Conservation (phyloP, 176 grass and related monocot genomes). For the Bonia amplexicaulis region DNA sequence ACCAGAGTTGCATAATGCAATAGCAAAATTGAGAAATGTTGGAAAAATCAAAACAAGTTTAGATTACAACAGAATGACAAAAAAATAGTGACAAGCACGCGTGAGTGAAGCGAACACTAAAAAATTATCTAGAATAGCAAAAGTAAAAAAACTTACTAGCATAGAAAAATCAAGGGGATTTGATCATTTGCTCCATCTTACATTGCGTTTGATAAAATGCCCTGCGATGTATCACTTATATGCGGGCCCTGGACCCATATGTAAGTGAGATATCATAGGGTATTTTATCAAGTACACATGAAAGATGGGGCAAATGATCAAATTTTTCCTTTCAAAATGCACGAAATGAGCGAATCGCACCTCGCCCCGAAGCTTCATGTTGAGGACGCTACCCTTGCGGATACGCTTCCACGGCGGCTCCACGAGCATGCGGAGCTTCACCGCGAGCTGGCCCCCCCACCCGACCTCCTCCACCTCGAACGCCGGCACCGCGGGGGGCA, state of each 20-base stretch:
- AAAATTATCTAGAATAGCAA: background rate
- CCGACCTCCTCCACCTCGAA: conserved; percentile 45
- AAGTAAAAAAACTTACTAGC: background rate
- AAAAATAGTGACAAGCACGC: background rate
- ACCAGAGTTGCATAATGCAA: background rate
- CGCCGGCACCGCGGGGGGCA: conserved; percentile 1
- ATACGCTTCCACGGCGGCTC: conserved; percentile 77
- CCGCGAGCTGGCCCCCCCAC: conserved; percentile 64
- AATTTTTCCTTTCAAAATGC: background rate
- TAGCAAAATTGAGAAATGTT: background rate
- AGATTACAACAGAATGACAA: conserved; percentile 8
- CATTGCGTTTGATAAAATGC: no score
- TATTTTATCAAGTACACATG: no score
- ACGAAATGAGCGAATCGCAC: conserved; percentile 30
- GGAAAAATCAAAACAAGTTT: background rate
- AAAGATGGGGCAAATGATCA: no score
- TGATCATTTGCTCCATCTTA: no score
- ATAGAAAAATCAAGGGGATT: background rate
- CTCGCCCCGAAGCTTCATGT: conserved; percentile 75
- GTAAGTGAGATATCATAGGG: no score
- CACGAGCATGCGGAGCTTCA: conserved; percentile 69
- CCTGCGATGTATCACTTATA: no score
- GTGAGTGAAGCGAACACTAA: background rate
- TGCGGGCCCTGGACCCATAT: no score
- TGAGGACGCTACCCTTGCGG: conserved; percentile 78